phyloP scores from a whole-genome alignment of 2,329 filamentous ascomycete genomes.

The Aphanocladium album region DNA sequence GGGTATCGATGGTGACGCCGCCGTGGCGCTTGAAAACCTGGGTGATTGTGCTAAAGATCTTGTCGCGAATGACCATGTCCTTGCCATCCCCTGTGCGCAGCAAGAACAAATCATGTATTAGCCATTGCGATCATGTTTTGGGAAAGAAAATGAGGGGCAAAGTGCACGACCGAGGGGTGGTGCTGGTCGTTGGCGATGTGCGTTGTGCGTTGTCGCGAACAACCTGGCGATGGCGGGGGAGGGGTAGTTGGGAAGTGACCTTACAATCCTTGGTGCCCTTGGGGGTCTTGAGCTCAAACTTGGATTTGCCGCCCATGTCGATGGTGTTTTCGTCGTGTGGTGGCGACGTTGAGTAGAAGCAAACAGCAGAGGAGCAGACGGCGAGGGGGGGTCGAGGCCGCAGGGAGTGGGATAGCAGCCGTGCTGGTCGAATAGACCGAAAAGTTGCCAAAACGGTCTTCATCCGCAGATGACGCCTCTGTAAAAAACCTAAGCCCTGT shows the following conservation, averaged over 20 bases:
- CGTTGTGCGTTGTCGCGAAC: neutral
- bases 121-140: neutral
- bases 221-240: constrained; percentile 3
- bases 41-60: constrained; percentile 71
- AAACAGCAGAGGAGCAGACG: neutral
- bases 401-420: constrained; percentile 7
- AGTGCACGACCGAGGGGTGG: neutral
- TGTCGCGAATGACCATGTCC: constrained; percentile 75
- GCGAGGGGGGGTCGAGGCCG: neutral
- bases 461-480: constrained; percentile 12
- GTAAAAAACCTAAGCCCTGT: constrained; percentile 13
- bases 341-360: constrained; percentile 2
- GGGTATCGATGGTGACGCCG: constrained; percentile 73
- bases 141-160: neutral
- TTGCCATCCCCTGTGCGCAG: constrained; percentile 55
- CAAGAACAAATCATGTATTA: neutral
- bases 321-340: constrained; percentile 10
- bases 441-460: constrained; percentile 12
- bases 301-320: constrained; percentile 37
- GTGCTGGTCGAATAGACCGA: constrained; percentile 13
- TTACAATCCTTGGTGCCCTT: constrained; percentile 85
- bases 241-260: constrained; percentile 10
- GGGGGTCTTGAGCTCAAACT: constrained; percentile 75
- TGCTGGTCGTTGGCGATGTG: neutral
- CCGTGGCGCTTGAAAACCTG: constrained; percentile 81